Percentiles rank a stretch among this genome's conserved stretches.
phyloP scores from a whole-genome alignment of 768 basidiomycete genomes.

The Sarcomyxa edulis region DNA sequence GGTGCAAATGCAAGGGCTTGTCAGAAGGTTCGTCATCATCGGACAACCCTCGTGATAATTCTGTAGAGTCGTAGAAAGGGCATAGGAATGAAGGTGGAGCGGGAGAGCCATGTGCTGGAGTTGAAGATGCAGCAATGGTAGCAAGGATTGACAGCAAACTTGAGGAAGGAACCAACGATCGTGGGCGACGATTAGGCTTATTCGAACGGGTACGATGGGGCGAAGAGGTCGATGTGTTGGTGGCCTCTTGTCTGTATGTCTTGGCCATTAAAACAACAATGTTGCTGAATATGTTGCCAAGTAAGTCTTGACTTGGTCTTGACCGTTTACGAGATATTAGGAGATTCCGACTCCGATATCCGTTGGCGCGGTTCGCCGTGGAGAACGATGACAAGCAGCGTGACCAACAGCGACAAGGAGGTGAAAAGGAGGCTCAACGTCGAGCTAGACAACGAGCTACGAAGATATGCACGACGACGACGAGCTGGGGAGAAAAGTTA shows the following conservation, averaged over 20 bases:
- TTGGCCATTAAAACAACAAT: too few species aligned
- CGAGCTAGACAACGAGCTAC: conserved; percentile 18
- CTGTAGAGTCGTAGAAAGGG: conserved; percentile 34
- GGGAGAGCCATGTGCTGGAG: conserved; percentile 42
- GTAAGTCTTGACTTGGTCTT: too few species aligned
- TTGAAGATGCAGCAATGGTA: conserved; percentile 43
- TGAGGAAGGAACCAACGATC: conserved; percentile 41
- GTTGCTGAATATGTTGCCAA: too few species aligned
- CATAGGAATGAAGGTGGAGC: conserved; percentile 59
- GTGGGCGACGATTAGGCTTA: neutral
- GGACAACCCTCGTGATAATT: too few species aligned
- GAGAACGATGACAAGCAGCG: conserved; percentile 11
- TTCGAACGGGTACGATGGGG: neutral
- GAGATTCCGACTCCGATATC: conserved; percentile 6
- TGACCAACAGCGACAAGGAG: conserved; percentile 7
- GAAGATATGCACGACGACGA: conserved; percentile 11
- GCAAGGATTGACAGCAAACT: conserved; percentile 53
- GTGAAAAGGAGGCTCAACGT: conserved; percentile 9
- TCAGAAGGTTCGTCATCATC: too few species aligned
- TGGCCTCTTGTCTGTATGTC: too few species aligned
- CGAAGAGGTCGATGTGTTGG: conserved; percentile 1
- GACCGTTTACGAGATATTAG: too few species aligned
- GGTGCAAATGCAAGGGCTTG: too few species aligned
- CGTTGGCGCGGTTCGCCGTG: neutral
- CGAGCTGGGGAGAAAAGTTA: too few species aligned